These are phyloP conservation scores for Candida succiphila DNA, from an alignment of 805 yeast genomes.

Conservation along the genomic window DNA sequence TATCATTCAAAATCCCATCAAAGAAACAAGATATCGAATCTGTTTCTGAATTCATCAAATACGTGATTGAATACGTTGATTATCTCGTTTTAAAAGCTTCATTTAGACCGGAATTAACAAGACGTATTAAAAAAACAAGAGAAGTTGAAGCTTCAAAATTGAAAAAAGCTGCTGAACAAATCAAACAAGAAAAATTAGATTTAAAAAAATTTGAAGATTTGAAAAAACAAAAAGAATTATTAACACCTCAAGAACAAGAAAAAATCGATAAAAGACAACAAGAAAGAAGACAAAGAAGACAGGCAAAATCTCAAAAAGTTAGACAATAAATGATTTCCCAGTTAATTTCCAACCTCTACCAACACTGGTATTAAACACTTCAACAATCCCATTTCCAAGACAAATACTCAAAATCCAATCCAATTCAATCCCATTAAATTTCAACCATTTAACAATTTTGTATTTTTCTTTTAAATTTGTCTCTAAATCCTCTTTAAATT, in stretches of 20 bases:
- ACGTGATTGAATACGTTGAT: conserved; percentile 32
- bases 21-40: conserved; percentile 39
- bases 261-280: conserved; percentile 68
- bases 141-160: conserved; percentile 62
- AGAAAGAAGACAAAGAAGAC: conserved; percentile 75
- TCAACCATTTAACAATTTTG: conserved; percentile 34
- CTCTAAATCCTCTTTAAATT: conserved; percentile 34
- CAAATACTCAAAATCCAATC: conserved; percentile 41
- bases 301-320: conserved; percentile 50
- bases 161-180: conserved; percentile 55
- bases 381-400: conserved; percentile 41
- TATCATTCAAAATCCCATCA: conserved; percentile 45
- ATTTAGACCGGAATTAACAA: conserved; percentile 66
- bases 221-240: conserved; percentile 51
- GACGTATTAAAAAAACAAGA: conserved; percentile 72
- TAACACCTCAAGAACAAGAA: conserved; percentile 71
- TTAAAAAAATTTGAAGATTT: conserved; percentile 63
- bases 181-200: conserved; percentile 57
- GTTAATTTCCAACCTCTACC: conserved; percentile 44
- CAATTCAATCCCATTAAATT: conserved; percentile 40
- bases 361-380: conserved; percentile 42
- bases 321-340: conserved; percentile 21
- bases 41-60: conserved; percentile 51
- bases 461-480: conserved; percentile 32
- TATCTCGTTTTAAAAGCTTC: conserved; percentile 27